These are phyloP conservation scores for Penicillium mononematosum DNA, from an alignment of 495 filamentous ascomycete species.

Conservation along the genomic window DNA sequence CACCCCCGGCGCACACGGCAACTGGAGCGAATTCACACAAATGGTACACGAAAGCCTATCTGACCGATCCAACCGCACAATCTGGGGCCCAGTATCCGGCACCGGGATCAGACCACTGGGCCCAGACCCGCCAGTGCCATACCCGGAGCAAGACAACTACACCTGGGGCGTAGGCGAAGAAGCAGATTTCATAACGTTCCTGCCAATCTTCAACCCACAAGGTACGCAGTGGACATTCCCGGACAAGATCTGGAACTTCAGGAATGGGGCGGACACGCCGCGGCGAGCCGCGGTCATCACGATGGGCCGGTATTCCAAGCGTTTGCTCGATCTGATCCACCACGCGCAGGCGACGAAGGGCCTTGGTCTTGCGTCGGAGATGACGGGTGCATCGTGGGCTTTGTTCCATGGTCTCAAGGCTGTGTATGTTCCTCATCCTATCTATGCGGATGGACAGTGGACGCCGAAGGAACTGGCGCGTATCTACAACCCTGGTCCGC, in stretches of 20 bases:
- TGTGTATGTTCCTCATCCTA: slow-evolving; percentile 52
- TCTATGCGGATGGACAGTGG: slow-evolving; percentile 57
- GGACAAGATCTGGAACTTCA: slow-evolving; percentile 44
- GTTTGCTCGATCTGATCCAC: slow-evolving; percentile 39
- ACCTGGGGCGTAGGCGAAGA: slow-evolving; percentile 74
- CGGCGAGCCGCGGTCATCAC: slow-evolving; percentile 67
- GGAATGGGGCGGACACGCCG: slow-evolving; percentile 46
- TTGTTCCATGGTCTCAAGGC: slow-evolving; percentile 69
- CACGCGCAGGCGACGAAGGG: slow-evolving; percentile 34
- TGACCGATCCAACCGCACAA: slow-evolving; percentile 27
- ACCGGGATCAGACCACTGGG: slow-evolving; percentile 56
- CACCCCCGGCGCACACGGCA: slow-evolving; percentile 61
- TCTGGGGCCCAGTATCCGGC: slow-evolving; percentile 58
- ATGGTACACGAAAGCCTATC: slow-evolving; percentile 48
- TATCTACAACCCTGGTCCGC: slow-evolving; percentile 25
- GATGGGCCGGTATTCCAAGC: slow-evolving; percentile 60
- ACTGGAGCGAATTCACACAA: slow-evolving; percentile 53
- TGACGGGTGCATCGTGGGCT: slow-evolving; percentile 63
- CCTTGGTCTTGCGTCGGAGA: slow-evolving; percentile 64
- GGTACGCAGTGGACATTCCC: slow-evolving; percentile 62
- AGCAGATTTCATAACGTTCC: slow-evolving; percentile 69
- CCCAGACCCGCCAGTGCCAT: slow-evolving; percentile 53
- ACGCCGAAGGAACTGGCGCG: slow-evolving; percentile 23
- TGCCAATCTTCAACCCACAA: slow-evolving; percentile 67
- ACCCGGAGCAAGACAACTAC: slow-evolving; percentile 59